Conservation (phyloP, 805 yeast species). For the Saccharomycopsis malanga region DNA sequence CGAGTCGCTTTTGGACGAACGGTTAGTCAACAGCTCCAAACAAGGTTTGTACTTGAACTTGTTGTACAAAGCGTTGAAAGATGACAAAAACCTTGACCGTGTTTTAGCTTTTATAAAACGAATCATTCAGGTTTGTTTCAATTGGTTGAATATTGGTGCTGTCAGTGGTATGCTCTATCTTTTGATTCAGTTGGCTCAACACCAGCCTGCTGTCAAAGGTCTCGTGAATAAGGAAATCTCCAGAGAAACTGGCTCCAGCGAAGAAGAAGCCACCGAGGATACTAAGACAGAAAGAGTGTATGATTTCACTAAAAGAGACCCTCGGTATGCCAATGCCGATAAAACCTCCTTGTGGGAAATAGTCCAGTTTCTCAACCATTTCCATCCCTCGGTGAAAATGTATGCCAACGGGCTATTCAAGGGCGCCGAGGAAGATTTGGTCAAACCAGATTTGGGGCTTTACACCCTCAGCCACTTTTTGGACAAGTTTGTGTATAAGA, state of each 20-base stretch:
- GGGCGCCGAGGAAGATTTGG: slow-evolving; percentile 31
- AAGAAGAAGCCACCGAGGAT: slow-evolving; percentile 21
- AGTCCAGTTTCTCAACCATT: slow-evolving; percentile 64
- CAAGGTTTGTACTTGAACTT: slow-evolving; percentile 88
- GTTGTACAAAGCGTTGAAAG: slow-evolving; percentile 73
- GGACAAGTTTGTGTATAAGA: slow-evolving; percentile 91
- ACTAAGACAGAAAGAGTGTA: no score
- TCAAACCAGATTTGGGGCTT: slow-evolving; percentile 85
- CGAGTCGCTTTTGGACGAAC: slow-evolving; percentile 79
- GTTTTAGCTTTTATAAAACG: slow-evolving; percentile 88
- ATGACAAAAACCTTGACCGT: slow-evolving; percentile 55
- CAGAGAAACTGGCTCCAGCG: slow-evolving; percentile 25
- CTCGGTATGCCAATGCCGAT: slow-evolving; percentile 82
- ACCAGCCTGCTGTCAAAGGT: slow-evolving; percentile 59
- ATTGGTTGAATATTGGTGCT: slow-evolving; percentile 86
- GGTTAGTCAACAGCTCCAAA: slow-evolving; percentile 81
- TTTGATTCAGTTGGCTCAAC: slow-evolving; percentile 58
- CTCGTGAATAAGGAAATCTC: slow-evolving; percentile 49
- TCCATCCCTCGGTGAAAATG: slow-evolving; percentile 83
- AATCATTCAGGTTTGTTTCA: slow-evolving; percentile 73
- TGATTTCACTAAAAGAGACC: slow-evolving; percentile 88
- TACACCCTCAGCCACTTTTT: slow-evolving; percentile 85
- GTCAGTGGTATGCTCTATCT: slow-evolving; percentile 76
- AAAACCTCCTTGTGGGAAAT: slow-evolving; percentile 84
- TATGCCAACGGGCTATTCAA: slow-evolving; percentile 64